Base-by-base conservation (phyloP, 2,329 filamentous ascomycete genomes). In the Thielaviopsis musarum region DNA sequence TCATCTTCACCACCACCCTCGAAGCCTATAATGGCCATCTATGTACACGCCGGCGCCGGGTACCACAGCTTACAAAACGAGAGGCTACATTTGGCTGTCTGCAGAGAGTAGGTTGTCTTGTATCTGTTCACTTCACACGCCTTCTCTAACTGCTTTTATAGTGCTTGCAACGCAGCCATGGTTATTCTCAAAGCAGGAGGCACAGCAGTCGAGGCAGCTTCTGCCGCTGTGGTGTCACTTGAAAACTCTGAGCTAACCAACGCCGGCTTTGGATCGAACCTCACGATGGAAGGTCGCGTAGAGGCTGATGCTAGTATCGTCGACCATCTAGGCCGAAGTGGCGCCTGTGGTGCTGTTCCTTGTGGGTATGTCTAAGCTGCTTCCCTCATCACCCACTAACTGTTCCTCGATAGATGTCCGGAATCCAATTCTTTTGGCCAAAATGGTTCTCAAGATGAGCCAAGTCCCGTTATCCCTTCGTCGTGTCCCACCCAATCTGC, bases 231-330 rank as follows among this genome's bases (percentile, higher is more conserved):
- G 66, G 88, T 85, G 65, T 77, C 88, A 21, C 81, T 98, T 19
- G 93, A 98, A 72, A 88, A 98, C 69, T 84, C 87, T 60, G 90
- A 96, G 66, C 94, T 98, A 64, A 98, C 94, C 41, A 98, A 98
- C 69, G 88, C 91, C 45, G 93, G 93, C 0, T 97, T 87, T 69
- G 93, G 94, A 54, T 98, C 93, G 72, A 98, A 98, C 66, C 75
- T 98, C 24, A 85, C 88, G 52, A 87, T 95, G 63, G 86, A 96
- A 65, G 93, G 93, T 1, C 81, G 83, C 1, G 93, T 97, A 13
- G 93, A 98, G 70, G 94, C 91, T 65, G 93, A 98, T 74, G 93
- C 93, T 59, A 91, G 89, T 0, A 81, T 98, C 58, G 87, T 98
- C 49, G 91, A 98, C 67, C 87, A 97, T 69, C 75, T 85, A 56